Percentiles rank a stretch among this genome's conserved stretches.
Evolutionary conservation across 208 protist genomes (phyloP).

Genomic region (Leishmania lainsoni): DNA sequence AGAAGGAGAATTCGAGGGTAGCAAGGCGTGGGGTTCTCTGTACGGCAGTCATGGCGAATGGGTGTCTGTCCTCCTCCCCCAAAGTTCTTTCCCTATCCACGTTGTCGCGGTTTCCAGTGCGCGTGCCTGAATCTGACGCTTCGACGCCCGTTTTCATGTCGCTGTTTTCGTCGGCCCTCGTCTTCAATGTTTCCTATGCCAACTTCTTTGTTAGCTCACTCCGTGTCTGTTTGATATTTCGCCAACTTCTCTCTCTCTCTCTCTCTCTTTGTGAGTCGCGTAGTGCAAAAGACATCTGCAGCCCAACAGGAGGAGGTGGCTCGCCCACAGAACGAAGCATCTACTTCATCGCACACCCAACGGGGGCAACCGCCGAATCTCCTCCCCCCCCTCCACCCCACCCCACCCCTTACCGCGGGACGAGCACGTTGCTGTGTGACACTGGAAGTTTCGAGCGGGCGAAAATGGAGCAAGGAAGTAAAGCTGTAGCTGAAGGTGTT

Average conservation of each 20-base stretch:
- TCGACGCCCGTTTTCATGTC: neutral
- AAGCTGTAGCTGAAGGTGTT: no score
- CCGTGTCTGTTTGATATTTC: neutral
- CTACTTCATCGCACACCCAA: neutral
- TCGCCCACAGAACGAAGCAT: neutral
- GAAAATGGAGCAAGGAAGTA: neutral
- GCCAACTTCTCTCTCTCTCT: neutral
- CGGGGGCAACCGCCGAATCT: neutral
- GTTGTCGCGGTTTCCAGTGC: neutral
- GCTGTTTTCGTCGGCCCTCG: neutral
- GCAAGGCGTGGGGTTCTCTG: neutral
- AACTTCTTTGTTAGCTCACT: neutral
- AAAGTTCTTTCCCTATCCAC: neutral
- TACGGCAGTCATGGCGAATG: neutral
- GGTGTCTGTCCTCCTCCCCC: neutral
- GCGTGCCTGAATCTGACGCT: neutral
- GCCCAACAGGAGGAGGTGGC: neutral
- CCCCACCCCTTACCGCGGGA: neutral
- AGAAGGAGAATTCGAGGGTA: neutral
- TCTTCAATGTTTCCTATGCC: neutral
- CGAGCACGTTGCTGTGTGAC: neutral
- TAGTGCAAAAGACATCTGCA: neutral
- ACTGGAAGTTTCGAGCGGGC: neutral
- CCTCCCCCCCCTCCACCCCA: no score
- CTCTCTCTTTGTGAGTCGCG: neutral